Evolutionary conservation across 208 protist species (phyloP), one percentile per base, ranked within the genome.

Genomic region (Borovskyia barvae): DNA sequence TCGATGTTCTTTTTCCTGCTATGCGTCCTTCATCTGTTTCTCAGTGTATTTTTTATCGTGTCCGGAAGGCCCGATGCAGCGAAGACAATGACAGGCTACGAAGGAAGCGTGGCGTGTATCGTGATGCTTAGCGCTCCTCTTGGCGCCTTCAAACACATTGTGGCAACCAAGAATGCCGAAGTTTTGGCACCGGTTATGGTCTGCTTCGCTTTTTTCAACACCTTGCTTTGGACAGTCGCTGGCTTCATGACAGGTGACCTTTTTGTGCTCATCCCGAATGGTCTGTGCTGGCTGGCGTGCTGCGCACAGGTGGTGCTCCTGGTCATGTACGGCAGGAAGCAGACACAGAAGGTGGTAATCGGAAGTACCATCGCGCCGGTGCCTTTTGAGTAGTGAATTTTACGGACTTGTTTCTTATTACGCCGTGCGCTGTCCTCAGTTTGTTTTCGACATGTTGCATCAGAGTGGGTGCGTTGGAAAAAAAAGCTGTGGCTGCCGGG

Each of bases 61-160:
- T 61, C 51, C 17, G 52, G 58, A 11, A 63, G 59, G 25, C 22
- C 33, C 9, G 66, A 42, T 3, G 17, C 41, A 24, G 80, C 75
- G 5, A 52, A 55, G 29, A 45, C 42, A 1, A 28, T 87, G 26
- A 87, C 72, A 4, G 81, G 77, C 30, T 78, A 70, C 42, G 75
- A 80, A 22, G 81, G 48, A 7, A 77, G 66, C 28, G 42, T 79
- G 3, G 67, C 66, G 1, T 57, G 64, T 37, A 52, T 82, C 12
- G 65, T 84, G 33, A 88, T 88, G 81, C 59, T 88, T 8, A 73
- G 66, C 37, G 66, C 72, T 11, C 81, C 81, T 1, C 67, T 88
- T 9, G 49, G 54, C 2, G 71, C 77, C 61, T 74, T 79, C 52
- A 73, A 75, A 45, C 61, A 61, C 22, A 88, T 88, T 17, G 61